A percentile compares a stretch with the other conserved stretches of the same genome.
Conservation (phyloP, 495 filamentous ascomycete genomes). For the Aspergillus campestris region DNA sequence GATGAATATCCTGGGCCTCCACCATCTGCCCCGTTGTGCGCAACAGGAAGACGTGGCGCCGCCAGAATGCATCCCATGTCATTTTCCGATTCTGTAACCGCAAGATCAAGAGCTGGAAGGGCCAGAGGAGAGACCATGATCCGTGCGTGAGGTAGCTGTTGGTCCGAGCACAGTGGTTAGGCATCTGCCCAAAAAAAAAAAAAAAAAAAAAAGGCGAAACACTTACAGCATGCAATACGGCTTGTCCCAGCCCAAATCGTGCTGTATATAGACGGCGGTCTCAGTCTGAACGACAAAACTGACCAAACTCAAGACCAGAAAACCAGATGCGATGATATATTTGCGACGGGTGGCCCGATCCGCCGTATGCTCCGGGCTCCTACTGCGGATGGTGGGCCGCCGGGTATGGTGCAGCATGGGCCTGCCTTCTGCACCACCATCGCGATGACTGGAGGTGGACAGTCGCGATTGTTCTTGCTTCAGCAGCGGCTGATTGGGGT, state of each 20-base stretch:
- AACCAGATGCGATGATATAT: slow-evolving; percentile 78
- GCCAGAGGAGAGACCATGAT: slow-evolving; percentile 86
- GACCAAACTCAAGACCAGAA: slow-evolving; percentile 69
- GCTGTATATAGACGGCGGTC: slow-evolving; percentile 87
- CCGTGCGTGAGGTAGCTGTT: slow-evolving; percentile 82
- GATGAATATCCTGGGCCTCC: slow-evolving; percentile 54
- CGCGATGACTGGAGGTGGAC: slow-evolving; percentile 29
- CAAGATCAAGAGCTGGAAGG: slow-evolving; percentile 70
- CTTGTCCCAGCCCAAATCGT: slow-evolving; percentile 85
- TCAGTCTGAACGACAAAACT: slow-evolving; percentile 88
- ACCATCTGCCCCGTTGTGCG: slow-evolving; percentile 84
- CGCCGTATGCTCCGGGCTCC: slow-evolving; percentile 48
- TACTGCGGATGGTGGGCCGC: slow-evolving; percentile 52
- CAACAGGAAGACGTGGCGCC: slow-evolving; percentile 63
- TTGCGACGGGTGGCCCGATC: slow-evolving; percentile 61
- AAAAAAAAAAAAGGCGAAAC: background rate
- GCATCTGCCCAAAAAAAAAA: background rate
- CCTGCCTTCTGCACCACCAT: slow-evolving; percentile 29
- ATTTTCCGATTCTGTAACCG: slow-evolving; percentile 61
- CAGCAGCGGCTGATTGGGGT: slow-evolving; percentile 46
- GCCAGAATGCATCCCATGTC: slow-evolving; percentile 84
- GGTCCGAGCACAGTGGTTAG: background rate
- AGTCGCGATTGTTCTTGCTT: slow-evolving; percentile 45
- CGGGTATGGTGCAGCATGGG: slow-evolving; percentile 39
- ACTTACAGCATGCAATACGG: slow-evolving; percentile 95